Evolutionary conservation across 2,329 filamentous ascomycete genomes (phyloP).

Genomic region (Cordyceps tenuipes): DNA sequence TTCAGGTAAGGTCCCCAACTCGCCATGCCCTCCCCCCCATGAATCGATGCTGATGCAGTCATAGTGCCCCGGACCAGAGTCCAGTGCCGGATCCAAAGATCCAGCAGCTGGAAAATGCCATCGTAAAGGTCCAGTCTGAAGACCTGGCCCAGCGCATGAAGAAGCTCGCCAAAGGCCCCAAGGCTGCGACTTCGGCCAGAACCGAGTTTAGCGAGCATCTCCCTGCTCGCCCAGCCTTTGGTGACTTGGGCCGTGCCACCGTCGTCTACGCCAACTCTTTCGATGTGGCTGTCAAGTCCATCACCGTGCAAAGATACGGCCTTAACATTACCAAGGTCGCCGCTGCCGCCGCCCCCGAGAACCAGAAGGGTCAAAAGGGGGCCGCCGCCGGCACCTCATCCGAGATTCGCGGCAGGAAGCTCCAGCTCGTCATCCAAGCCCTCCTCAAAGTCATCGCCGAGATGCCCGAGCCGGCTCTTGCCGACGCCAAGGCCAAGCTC

Average conservation of each 20-base stretch:
- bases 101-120: constrained; percentile 31
- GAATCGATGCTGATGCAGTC: not conserved
- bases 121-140: constrained; percentile 24
- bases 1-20: constrained; percentile 4
- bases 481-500: not conserved
- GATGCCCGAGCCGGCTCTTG: not conserved
- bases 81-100: constrained; percentile 21
- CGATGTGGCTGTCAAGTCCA: constrained; percentile 29
- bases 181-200: not conserved
- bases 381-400: constrained; percentile 9
- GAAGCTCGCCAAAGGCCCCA: not conserved
- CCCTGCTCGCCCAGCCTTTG: constrained; percentile 42
- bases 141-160: not conserved
- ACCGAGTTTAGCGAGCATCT: constrained; percentile 23
- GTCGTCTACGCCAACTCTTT: constrained; percentile 50
- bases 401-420: constrained; percentile 35
- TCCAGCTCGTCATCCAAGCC: constrained; percentile 32
- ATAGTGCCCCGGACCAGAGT: constrained; percentile 1
- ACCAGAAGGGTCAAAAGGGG: constrained; percentile 9
- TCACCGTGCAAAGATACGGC: constrained; percentile 37
- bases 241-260: constrained; percentile 33
- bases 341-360: constrained; percentile 4
- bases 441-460: constrained; percentile 30
- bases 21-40: not conserved
- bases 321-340: constrained; percentile 27